These are phyloP conservation scores for Ceratocystiopsis brevicomis DNA, from an alignment of 2,329 filamentous ascomycete genomes.

Conservation along the genomic window DNA sequence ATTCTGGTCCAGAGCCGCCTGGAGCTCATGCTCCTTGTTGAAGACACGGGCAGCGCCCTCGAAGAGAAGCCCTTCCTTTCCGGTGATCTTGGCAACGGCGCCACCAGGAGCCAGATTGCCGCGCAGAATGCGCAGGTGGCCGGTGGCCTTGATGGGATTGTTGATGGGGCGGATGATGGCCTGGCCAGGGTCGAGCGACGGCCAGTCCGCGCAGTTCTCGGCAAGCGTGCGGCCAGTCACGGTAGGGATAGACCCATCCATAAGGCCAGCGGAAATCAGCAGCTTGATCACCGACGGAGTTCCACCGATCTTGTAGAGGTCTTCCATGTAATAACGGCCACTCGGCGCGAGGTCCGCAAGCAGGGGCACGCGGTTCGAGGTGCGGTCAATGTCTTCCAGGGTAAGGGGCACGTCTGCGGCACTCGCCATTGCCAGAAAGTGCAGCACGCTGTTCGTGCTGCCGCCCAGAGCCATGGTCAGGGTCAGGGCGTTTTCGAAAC, in stretches of 20 bases:
- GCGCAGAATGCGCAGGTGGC: slow-evolving; percentile 72
- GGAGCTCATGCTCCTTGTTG: slow-evolving; percentile 65
- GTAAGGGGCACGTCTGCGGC: slow-evolving; percentile 61
- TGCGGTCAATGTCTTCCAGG: slow-evolving; percentile 65
- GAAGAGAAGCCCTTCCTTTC: slow-evolving; percentile 77
- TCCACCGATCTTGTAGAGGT: slow-evolving; percentile 70
- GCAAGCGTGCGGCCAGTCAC: slow-evolving; percentile 71
- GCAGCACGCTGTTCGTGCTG: slow-evolving; percentile 73
- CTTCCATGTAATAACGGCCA: slow-evolving; percentile 68
- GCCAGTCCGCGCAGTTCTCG: slow-evolving; percentile 62
- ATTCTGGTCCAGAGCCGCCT: slow-evolving; percentile 50
- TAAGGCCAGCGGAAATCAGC: slow-evolving; percentile 53
- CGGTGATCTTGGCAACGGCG: slow-evolving; percentile 89
- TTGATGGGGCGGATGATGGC: slow-evolving; percentile 62
- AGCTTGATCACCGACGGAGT: slow-evolving; percentile 74
- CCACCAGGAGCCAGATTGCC: slow-evolving; percentile 80
- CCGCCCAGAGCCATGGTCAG: slow-evolving; percentile 87
- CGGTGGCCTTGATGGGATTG: slow-evolving; percentile 57
- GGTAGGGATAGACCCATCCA: slow-evolving; percentile 63
- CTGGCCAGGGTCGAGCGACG: slow-evolving; percentile 60
- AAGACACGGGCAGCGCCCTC: slow-evolving; percentile 68
- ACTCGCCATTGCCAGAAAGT: slow-evolving; percentile 79
- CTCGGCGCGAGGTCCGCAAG: slow-evolving; percentile 71
- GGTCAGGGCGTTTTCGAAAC: slow-evolving; percentile 76
- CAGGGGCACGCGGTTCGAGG: slow-evolving; percentile 68